Base-by-base conservation (phyloP, 2,329 filamentous ascomycete genomes). In the Microdochium trichocladiopsis region DNA sequence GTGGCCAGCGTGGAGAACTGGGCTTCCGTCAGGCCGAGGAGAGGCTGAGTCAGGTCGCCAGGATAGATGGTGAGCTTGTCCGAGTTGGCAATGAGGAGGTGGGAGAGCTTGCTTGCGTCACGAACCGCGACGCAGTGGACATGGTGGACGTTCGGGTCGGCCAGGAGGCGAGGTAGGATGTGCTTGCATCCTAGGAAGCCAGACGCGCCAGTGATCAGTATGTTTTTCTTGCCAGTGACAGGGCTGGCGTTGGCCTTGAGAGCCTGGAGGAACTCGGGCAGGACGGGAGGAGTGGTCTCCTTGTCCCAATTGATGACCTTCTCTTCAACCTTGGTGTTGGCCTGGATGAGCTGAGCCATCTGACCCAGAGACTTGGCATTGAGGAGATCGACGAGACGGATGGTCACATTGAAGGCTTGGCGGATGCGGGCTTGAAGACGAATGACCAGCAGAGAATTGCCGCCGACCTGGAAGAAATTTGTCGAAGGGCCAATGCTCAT, bases 11-110 rank as follows among this genome's bases (percentile, higher is more conserved):
- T 25, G 2, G 25, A 8, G 31, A 63, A 58, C 6, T 60, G 60
- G 1, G 56, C 51, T 11, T 63, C 49, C 4, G 51, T 53, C 8
- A 77, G 63, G 0, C 73, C 72, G 3, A 77, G 64, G 2, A 37
- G 50, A 0, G 64, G 60, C 0, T 23, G 21, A 0, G 55, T 54
- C 1, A 74, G 63, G 52, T 69, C 62, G 11, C 72, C 73, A 0
- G 43, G 11, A 52, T 73, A 57, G 12, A 36, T n/a, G 14, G 59
- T 24, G 25, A 73, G 51, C 50, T 68, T 69, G 16, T 14, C 28
- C 8, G 28, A 9, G 28, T 33, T 33, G 28, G 28, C 8, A 23
- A 9, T 22, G 47, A 50, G 33, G 36, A 11, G 14, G 37, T 18
- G 43, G 18, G 11, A 43, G 23, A 49, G 16, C 14, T 49, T 43